These are phyloP conservation scores for Porpolomopsis calyptriformis DNA, from an alignment of 768 basidiomycete species.

Conservation along the genomic window DNA sequence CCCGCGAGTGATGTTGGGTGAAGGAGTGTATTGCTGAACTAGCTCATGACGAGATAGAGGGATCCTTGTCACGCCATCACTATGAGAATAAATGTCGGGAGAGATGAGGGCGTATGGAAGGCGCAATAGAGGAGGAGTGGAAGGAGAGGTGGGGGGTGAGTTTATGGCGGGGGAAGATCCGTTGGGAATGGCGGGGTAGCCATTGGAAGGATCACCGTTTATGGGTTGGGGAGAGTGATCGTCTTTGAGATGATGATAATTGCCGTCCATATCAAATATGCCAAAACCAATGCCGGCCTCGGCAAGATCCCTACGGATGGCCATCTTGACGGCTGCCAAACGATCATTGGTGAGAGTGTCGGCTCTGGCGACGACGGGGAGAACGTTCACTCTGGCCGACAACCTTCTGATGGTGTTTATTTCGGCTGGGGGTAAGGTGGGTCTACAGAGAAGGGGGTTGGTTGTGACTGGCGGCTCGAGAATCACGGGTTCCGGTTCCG, in stretches of 20 bases:
- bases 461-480: constrained; percentile 70
- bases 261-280: constrained; percentile 71
- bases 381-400: constrained; percentile 75
- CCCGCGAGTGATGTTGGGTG: constrained; percentile 43
- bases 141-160: constrained; percentile 62
- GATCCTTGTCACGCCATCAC: constrained; percentile 59
- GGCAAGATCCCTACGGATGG: constrained; percentile 70
- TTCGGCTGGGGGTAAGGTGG: constrained; percentile 59
- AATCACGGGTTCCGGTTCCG: constrained; percentile 66
- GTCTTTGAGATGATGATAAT: constrained; percentile 36
- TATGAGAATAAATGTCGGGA: constrained; percentile 76
- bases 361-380: constrained; percentile 75
- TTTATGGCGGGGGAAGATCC: constrained; percentile 39
- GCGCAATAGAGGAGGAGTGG: constrained; percentile 46
- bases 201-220: constrained; percentile 44
- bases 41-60: constrained; percentile 59
- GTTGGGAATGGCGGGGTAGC: constrained; percentile 38
- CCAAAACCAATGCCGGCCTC: constrained; percentile 83
- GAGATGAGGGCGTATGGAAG: constrained; percentile 81
- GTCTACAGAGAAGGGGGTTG: constrained; percentile 56
- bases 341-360: constrained; percentile 77
- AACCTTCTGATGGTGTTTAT: constrained; percentile 70
- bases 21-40: constrained; percentile 62
- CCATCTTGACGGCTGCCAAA: constrained; percentile 67
- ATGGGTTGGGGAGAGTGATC: constrained; percentile 27